Base-by-base conservation (phyloP, 192 early-diverging fungal species). In the Linnemannia schmuckeri region DNA sequence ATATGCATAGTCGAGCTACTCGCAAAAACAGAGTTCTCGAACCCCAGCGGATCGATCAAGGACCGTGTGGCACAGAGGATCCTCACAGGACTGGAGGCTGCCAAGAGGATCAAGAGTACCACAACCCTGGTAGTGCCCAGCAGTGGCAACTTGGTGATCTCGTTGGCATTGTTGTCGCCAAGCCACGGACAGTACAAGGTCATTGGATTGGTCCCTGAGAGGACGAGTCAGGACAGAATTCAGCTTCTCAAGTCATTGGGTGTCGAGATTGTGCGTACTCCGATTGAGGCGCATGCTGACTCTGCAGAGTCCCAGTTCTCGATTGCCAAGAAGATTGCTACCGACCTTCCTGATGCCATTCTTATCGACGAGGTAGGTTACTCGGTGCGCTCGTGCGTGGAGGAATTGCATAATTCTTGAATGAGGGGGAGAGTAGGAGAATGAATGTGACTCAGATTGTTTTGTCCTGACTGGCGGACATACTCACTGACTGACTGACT, bases 11-110 rank as follows among this genome's bases (percentile, higher is more conserved):
- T 93, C 1, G 92, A 96, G 70, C 74, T 96, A 1, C 72, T 94
- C 9, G 96, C 92, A 63, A 97, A 97, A 83, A 89, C 95, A 9
- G 96, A 97, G 81, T 97, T 91, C 85, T 89, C 90, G 66, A 96
- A 96, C 77, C 93, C 94, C 3, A 87, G 89, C 54, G 93, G 92
- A 17, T 95, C 94, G 35, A 91, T 94, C 63, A 97, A 95, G 82
- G 95, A 97, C 87, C 89, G 96, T 24, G 91, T 95, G 6, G 96
- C 96, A 44, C 92, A 92, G 46, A 74, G 81, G 46, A 78, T 93
- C 46, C 77, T 94, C 12, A 22, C 81, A 49, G 89, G 89, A 74
- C 66, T 85, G 55, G 24, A 69, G 37, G 87, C 77, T 27, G 75
- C 87, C 70, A 82, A 80, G 70, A 85, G 82, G 72, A 69, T 89